Evolutionary conservation across 2,329 filamentous ascomycete species (phyloP), one percentile per base, ranked within the genome.

Genomic region (Penicillium sp.): DNA sequence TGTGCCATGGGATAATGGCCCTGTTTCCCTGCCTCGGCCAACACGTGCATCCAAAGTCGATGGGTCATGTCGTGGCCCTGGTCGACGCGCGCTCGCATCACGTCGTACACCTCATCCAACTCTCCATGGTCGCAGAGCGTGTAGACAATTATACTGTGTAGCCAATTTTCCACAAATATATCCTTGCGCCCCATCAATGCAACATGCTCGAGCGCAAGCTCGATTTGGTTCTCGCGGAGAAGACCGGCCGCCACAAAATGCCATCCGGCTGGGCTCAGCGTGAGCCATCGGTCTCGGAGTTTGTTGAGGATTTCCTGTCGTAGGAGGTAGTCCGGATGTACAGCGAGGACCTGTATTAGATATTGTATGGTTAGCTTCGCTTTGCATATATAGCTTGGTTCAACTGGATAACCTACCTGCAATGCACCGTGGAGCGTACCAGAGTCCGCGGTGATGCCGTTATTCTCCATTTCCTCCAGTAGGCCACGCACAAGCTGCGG

Each of bases 241-340:
- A 95, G 76, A 0, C 91, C 91, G 10, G 91, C 77, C 1, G 89
- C 83, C 21, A 95, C 80, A 69, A 84, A 85, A 66, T 89, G 84
- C 70, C 84, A 84, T 9, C 86, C 88, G 7, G 82, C 79, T 12
- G 81, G 82, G 42, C 81, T 85, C 9, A 90, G 76, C 9, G 79
- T 77, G 52, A 89, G 82, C 89, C 91, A 96, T 62, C 85, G 82
- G 56, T 85, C 81, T 67, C 85, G 85, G 47, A 81, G 67, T 56
- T 88, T 86, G 54, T 84, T 78, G 40, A 97, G 77, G 4, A 96
- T 81, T 37, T 87, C 81, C 53, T 84, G 83, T 37, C 92, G 86
- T 25, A 94, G 77, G 6, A 91, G 65, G 66, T 95, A 93, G 73
- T 97, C 90, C 0, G 93, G 91, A 71, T 97, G 94, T 9, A 94